phyloP scores from a whole-genome alignment of 1,284 basidiomycete species.

The Pseudomicrostroma phylloplanum region DNA sequence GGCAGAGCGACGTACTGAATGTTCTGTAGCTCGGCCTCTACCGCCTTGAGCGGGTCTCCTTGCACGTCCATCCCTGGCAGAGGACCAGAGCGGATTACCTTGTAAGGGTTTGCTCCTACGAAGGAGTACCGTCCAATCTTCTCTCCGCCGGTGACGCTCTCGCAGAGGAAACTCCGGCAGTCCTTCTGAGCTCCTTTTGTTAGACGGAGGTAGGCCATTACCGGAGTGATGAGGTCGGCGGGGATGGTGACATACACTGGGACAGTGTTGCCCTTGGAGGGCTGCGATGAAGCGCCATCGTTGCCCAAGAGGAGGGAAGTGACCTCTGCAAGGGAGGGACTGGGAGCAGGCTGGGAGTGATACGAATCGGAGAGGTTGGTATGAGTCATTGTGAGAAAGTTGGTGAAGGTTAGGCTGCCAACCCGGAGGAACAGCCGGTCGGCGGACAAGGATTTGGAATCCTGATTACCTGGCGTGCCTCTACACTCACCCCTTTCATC shows the following conservation, averaged over 20 bases:
- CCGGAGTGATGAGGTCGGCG: slow-evolving; percentile 92
- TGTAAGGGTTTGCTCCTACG: slow-evolving; percentile 87
- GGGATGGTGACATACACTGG: slow-evolving; percentile 88
- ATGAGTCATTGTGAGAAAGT: slow-evolving; percentile 12
- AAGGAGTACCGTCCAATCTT: slow-evolving; percentile 90
- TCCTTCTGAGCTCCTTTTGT: slow-evolving; percentile 73
- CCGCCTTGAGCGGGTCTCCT: slow-evolving; percentile 77
- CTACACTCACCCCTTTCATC: too few relatives aligned
- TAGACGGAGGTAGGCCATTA: slow-evolving; percentile 89
- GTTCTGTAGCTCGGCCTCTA: slow-evolving; percentile 78
- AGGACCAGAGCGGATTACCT: slow-evolving; percentile 81
- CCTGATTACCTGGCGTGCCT: neutral
- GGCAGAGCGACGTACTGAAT: slow-evolving; percentile 88
- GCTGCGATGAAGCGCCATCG: slow-evolving; percentile 3
- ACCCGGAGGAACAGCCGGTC: neutral
- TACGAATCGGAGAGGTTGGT: slow-evolving; percentile 18
- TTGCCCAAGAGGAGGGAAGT: slow-evolving; percentile 29
- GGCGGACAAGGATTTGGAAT: slow-evolving; percentile 8
- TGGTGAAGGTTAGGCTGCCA: too few relatives aligned
- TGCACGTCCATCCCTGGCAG: slow-evolving; percentile 63
- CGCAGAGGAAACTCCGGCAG: slow-evolving; percentile 42
- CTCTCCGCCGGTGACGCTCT: slow-evolving; percentile 75
- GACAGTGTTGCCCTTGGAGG: slow-evolving; percentile 69
- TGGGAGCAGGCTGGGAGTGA: neutral
- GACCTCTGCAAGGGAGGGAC: slow-evolving; percentile 40